These are phyloP conservation scores for Irpex sp. DNA, from an alignment of 1,284 basidiomycete species.

Conservation along the genomic window DNA sequence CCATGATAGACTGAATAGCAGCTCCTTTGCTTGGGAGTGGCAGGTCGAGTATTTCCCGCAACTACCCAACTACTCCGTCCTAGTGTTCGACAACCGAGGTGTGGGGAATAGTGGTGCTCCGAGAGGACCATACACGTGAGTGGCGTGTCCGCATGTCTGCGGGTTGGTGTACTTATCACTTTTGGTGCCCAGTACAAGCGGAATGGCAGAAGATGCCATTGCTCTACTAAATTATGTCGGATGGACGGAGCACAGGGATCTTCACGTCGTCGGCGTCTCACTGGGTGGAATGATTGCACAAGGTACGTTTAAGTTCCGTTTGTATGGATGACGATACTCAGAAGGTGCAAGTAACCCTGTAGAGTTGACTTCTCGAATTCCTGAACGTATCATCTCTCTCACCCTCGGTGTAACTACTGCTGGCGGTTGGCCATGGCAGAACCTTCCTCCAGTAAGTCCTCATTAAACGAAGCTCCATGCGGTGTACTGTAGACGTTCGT, in stretches of 20 bases:
- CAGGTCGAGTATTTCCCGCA: conserved; percentile 60
- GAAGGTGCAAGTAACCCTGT: neutral
- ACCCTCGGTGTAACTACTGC: conserved; percentile 72
- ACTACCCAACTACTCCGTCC: conserved; percentile 48
- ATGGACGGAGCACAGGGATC: conserved; percentile 42
- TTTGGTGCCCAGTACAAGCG: conserved; percentile 50
- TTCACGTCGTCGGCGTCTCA: conserved; percentile 82
- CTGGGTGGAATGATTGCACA: conserved; percentile 89
- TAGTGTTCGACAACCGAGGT: conserved; percentile 88
- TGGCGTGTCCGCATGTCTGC: neutral
- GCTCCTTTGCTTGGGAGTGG: conserved; percentile 57
- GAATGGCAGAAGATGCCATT: conserved; percentile 77
- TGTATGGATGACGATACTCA: neutral
- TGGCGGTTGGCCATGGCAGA: conserved; percentile 52
- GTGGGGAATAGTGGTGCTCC: conserved; percentile 78
- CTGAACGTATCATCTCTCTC: conserved; percentile 65
- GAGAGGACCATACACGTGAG: conserved; percentile 61
- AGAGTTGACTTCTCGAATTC: conserved; percentile 69
- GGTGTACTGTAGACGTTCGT: neutral
- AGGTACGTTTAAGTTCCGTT: conserved; percentile 34
- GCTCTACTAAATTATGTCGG: conserved; percentile 68
- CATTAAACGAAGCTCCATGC: neutral
- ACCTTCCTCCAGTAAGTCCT: conserved; percentile 52
- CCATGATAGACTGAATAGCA: conserved; percentile 49
- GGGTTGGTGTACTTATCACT: neutral